Evolutionary conservation across 2,329 filamentous ascomycete genomes (phyloP).

Genomic region (Lachnellula subtilissima): DNA sequence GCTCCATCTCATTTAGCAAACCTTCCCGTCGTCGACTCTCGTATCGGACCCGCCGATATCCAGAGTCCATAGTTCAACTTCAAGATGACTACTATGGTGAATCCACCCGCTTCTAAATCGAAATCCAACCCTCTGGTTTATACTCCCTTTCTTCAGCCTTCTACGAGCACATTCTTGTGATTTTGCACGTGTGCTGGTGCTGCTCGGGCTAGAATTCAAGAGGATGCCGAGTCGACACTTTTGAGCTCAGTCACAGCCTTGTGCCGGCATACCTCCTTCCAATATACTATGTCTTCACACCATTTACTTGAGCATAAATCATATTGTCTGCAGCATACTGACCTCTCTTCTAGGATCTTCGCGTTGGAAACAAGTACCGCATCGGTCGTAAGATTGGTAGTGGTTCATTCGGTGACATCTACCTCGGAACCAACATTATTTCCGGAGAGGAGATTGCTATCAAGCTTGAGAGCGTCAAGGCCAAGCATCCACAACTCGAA

Average conservation of each 20-base stretch:
- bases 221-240: conserved; percentile 9
- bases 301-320: not conserved
- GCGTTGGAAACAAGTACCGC: conserved; percentile 99
- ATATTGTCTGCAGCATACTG: conserved; percentile 14
- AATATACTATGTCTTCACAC: not conserved
- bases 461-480: conserved; percentile 99
- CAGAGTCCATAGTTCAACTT: conserved; percentile 33
- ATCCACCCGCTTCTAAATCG: conserved; percentile 35
- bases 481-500: conserved; percentile 97
- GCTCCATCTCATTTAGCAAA: conserved; percentile 12
- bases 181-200: conserved; percentile 17
- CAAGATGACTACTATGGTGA: conserved; percentile 61
- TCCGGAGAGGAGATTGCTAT: conserved; percentile 99
- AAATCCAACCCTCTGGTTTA: conserved; percentile 34
- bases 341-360: conserved; percentile 69
- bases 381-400: conserved; percentile 99
- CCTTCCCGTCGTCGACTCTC: conserved; percentile 21
- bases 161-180: conserved; percentile 29
- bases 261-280: conserved; percentile 15
- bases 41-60: conserved; percentile 29
- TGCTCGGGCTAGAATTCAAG: conserved; percentile 15
- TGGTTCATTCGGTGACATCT: conserved; percentile 97
- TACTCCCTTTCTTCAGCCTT: conserved; percentile 36
- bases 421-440: conserved; percentile 98
- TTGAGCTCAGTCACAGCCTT: conserved; percentile 21